Evolutionary conservation across 805 yeast genomes (phyloP).

Genomic region (Saturnispora ahearnii): DNA sequence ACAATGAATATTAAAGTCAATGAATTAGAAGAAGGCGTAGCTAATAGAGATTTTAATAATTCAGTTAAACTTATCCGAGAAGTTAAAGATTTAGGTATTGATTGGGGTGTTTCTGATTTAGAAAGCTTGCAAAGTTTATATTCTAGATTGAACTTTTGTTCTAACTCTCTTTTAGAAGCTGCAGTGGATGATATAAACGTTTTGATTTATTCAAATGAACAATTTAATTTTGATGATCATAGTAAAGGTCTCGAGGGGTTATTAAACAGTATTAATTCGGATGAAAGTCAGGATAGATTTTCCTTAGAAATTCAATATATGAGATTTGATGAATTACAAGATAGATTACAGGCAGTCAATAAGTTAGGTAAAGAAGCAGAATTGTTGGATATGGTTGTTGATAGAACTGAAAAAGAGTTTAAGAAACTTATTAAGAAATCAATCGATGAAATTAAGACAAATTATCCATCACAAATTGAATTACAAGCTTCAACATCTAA

Average conservation of each 20-base stretch:
- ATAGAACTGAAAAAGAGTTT: conserved; percentile 52
- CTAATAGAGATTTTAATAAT: conserved; percentile 56
- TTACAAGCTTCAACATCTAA: conserved; percentile 12
- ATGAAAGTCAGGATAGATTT: conserved; percentile 5
- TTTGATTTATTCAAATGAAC: conserved; percentile 31
- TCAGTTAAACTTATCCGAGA: conserved; percentile 32
- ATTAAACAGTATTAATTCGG: conserved; percentile 5
- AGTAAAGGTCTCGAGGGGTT: conserved; percentile 10
- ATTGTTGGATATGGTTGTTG: conserved; percentile 44
- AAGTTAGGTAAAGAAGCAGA: conserved; percentile 54
- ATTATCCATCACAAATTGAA: conserved; percentile 33
- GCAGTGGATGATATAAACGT: conserved; percentile 69
- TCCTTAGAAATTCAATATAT: conserved; percentile 13
- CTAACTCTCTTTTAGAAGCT: conserved; percentile 54
- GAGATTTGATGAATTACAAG: conserved; percentile 17
- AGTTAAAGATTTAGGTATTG: conserved; percentile 37
- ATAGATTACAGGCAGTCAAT: conserved; percentile 16
- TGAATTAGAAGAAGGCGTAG: conserved; percentile 54
- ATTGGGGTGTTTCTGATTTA: conserved; percentile 48
- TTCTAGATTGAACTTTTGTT: conserved; percentile 45
- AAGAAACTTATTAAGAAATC: conserved; percentile 53
- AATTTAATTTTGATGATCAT: background rate
- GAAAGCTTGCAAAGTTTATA: conserved; percentile 44
- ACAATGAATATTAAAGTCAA: conserved; percentile 50
- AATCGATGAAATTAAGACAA: conserved; percentile 54